Conservation (phyloP, 139 green algal genomes). For the Edaphochlamys debaryana region DNA sequence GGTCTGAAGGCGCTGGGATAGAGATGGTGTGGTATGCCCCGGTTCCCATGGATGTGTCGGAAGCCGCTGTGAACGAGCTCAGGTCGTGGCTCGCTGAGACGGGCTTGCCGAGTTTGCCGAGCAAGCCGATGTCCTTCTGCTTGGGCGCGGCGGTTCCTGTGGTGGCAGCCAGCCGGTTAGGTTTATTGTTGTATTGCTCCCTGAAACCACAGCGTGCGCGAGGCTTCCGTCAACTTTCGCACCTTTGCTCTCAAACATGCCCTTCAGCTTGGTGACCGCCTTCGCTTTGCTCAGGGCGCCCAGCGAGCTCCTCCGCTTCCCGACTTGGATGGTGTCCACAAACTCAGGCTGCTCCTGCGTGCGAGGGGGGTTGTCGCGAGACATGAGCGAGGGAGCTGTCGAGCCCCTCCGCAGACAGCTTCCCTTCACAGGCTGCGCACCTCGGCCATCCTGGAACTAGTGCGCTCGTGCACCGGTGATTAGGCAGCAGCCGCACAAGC, state of each 20-base stretch:
- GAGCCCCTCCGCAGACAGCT: too few relatives aligned
- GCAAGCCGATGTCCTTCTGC: conserved; percentile 22
- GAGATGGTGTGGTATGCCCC: not conserved
- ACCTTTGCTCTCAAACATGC: conserved; percentile 39
- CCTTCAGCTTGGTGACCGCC: conserved; percentile 28
- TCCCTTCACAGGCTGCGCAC: too few relatives aligned
- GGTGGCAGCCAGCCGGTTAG: not conserved
- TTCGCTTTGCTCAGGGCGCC: conserved; percentile 19
- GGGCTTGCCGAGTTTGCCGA: conserved; percentile 23
- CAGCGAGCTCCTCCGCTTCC: conserved; percentile 21
- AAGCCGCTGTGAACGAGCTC: not conserved
- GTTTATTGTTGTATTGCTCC: not conserved
- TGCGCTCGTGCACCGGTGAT: too few relatives aligned
- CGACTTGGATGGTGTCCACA: conserved; percentile 6
- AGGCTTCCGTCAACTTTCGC: not conserved
- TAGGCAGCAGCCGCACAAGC: too few relatives aligned
- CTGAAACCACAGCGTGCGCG: not conserved
- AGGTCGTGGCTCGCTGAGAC: conserved; percentile 29
- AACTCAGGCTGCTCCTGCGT: not conserved
- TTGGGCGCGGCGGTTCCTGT: not conserved
- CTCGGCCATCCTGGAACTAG: too few relatives aligned
- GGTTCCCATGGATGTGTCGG: not conserved
- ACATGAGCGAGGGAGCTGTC: too few relatives aligned
- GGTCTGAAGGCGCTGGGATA: not conserved
- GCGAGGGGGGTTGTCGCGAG: too few relatives aligned